A percentile compares a stretch with the other conserved stretches of the same genome.
Evolutionary conservation across 306 rosid genomes (phyloP).

Genomic region (Geum urbanum): DNA sequence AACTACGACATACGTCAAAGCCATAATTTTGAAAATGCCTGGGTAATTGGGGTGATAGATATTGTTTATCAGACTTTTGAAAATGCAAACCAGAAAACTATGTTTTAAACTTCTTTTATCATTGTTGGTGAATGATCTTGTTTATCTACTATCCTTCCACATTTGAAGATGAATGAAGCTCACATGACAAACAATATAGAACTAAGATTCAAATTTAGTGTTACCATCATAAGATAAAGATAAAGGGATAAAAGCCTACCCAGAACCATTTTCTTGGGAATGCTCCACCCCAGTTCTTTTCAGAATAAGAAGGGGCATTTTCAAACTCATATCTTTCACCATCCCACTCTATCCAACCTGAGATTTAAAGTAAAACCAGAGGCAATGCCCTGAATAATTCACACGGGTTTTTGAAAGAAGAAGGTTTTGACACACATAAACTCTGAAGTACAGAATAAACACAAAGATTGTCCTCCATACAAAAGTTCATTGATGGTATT

Average conservation of each 20-base stretch:
- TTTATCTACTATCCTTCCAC: not conserved
- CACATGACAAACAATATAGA: not conserved
- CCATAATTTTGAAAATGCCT: conserved; percentile 11
- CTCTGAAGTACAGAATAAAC: not conserved
- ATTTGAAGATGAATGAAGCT: conserved; percentile 2
- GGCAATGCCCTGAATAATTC: conserved; percentile 24
- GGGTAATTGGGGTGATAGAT: not conserved
- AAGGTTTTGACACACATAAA: conserved; percentile 3
- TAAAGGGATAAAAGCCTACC: conserved; percentile 50
- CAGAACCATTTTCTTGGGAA: conserved; percentile 99
- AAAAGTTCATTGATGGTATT: not conserved
- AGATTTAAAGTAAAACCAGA: conserved; percentile 37
- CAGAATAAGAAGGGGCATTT: conserved; percentile 89
- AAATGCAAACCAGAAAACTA: not conserved
- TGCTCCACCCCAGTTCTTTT: conserved; percentile 97
- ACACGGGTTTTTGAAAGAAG: conserved; percentile 10
- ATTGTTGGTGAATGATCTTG: not conserved
- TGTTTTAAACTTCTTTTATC: not conserved
- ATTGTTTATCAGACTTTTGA: no score
- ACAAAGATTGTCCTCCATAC: not conserved
- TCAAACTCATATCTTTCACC: conserved; percentile 86
- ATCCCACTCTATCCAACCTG: conserved; percentile 99
- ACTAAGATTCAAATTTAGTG: conserved; percentile 7
- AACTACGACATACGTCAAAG: conserved; percentile 7
- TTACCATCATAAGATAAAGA: conserved; percentile 16